Base-by-base conservation (phyloP, 441 rosid species). In the Pelargonium cotyledonis region DNA sequence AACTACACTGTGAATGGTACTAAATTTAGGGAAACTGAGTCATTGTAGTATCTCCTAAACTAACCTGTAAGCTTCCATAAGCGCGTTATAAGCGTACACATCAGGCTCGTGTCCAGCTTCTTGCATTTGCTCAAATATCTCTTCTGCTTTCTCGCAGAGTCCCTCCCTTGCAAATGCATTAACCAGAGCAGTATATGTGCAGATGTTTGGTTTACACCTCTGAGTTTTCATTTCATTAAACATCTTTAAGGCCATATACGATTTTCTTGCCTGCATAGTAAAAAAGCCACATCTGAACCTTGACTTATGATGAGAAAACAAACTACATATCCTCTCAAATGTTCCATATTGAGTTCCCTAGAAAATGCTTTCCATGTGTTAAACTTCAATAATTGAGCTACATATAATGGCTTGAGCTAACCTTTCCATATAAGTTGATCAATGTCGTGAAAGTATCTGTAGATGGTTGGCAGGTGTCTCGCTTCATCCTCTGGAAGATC, bases 91-190 rank as follows among this genome's bases (percentile, higher is more conserved):
- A 69, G 83, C 89, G 76, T 90, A 93, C 3, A 88, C 97, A 75
- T 93, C 97, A 31, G 97, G 98, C 76, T 90, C 97, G 73, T 66
- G 80, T 19, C 96, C 94, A 70, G 85, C 88, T 79, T 88, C 91
- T 71, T 93, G 98, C 76, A 93, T 78, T 88, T 82, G 91, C 85
- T 93, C 98, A 69, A 93, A 93, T 63, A 86, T 83, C 79, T 93
- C 97, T 74, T 93, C 95, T 1, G 98, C 98, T 80, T 89, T 93
- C 77, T 93, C 92, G 66, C 97, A 93, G 1, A 88, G 91, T 75
- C 98, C 98, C 80, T 89, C 96, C 79, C 97, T 85, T 69, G 98
- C 98, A 81, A 90, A 93, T 65, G 96, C 98, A 77, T 90, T 93
- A 70, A 93, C 82, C 1, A 93, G 82, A 41, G 83, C 92, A 12